Evolutionary conservation across 371 early-diverging fungal species (phyloP).

Genomic region (Mortierella sp.): DNA sequence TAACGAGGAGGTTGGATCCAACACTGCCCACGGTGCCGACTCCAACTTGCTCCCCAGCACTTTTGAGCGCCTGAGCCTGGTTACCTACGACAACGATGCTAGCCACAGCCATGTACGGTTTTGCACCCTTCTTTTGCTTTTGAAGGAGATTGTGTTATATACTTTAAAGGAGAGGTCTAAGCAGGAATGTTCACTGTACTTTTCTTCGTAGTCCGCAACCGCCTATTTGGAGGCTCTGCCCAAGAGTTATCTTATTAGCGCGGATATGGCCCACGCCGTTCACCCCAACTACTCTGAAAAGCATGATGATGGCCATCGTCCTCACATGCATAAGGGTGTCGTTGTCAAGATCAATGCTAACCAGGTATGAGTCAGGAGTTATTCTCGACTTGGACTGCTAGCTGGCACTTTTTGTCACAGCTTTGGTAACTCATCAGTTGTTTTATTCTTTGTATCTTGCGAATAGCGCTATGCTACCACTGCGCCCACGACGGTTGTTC

Average conservation of each 20-base stretch:
- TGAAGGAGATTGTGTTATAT: background rate
- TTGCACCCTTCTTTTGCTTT: background rate
- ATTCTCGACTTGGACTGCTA: background rate
- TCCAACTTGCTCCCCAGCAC: slow-evolving; percentile 86
- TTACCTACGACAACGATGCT: slow-evolving; percentile 52
- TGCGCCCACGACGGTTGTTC: slow-evolving; percentile 82
- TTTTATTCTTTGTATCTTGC: background rate
- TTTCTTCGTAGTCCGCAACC: slow-evolving; percentile 43
- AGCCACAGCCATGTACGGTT: slow-evolving; percentile 14
- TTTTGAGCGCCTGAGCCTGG: slow-evolving; percentile 65
- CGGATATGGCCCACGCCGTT: slow-evolving; percentile 92
- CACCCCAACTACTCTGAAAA: slow-evolving; percentile 66
- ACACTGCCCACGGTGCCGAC: slow-evolving; percentile 95
- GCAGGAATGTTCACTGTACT: too few relatives aligned
- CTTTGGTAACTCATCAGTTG: too few relatives aligned
- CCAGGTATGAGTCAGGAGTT: slow-evolving; percentile 61
- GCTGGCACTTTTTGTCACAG: too few relatives aligned
- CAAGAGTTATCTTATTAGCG: slow-evolving; percentile 89
- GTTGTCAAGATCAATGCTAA: slow-evolving; percentile 97
- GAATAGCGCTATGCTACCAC: slow-evolving; percentile 92
- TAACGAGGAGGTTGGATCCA: slow-evolving; percentile 98
- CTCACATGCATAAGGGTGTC: slow-evolving; percentile 93
- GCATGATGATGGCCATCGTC: slow-evolving; percentile 93
- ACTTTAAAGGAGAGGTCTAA: too few relatives aligned
- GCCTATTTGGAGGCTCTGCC: slow-evolving; percentile 89